These are phyloP conservation scores for Paecilomyces variotii DNA, from an alignment of 2,329 filamentous ascomycete genomes.

Conservation along the genomic window DNA sequence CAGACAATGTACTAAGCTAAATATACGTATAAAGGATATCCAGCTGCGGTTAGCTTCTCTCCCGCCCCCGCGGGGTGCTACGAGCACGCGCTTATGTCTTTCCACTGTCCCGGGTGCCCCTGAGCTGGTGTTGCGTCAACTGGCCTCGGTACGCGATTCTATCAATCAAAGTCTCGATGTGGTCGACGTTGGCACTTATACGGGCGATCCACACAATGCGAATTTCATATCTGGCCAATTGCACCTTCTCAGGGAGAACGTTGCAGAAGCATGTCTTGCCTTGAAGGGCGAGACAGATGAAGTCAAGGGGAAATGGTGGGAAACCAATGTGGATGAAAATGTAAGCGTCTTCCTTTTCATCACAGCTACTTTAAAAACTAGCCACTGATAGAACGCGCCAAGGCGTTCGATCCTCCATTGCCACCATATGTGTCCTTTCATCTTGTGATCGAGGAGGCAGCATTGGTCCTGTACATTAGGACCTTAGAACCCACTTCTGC, in stretches of 20 bases:
- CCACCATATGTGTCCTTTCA: constrained; percentile 63
- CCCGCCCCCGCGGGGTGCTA: constrained; percentile 44
- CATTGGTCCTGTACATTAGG: constrained; percentile 61
- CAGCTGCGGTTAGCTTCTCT: constrained; percentile 59
- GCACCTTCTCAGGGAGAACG: constrained; percentile 51
- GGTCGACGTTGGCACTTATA: constrained; percentile 67
- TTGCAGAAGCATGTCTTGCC: constrained; percentile 51
- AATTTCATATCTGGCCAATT: constrained; percentile 52
- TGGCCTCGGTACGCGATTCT: constrained; percentile 64
- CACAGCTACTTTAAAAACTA: constrained; percentile 7
- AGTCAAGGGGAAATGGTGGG: constrained; percentile 47
- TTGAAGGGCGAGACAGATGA: constrained; percentile 49
- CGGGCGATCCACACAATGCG: constrained; percentile 55
- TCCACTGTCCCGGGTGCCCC: constrained; percentile 47
- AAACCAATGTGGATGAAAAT: constrained; percentile 49
- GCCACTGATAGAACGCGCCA: constrained; percentile 2
- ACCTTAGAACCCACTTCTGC: constrained; percentile 57
- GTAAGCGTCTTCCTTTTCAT: constrained; percentile 32
- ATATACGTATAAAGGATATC: constrained; percentile 49
- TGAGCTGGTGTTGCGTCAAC: constrained; percentile 57
- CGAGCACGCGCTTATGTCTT: constrained; percentile 45
- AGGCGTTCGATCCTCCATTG: constrained; percentile 55
- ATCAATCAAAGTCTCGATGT: constrained; percentile 79
- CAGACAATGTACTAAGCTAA: neutral
- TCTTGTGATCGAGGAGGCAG: constrained; percentile 62